phyloP scores from a whole-genome alignment of 208 protist species.

The Angomonas deanei region DNA sequence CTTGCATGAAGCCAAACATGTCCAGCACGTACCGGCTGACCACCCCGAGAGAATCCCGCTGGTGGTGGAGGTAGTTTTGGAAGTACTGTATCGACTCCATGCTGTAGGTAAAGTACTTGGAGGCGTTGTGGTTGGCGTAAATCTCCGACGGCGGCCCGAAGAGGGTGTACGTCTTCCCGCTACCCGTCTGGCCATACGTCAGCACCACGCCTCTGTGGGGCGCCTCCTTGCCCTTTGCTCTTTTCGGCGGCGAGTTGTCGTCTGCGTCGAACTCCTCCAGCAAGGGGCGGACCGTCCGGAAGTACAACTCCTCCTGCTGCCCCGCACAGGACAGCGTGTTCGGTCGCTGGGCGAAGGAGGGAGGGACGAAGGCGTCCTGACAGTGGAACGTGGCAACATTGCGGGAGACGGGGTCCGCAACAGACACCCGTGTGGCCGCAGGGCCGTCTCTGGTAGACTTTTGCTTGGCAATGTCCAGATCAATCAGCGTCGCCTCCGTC shows the following conservation, averaged over 20 bases:
- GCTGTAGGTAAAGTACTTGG: background rate
- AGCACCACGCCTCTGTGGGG: constrained; percentile 31
- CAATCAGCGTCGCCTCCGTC: too few relatives aligned
- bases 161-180: constrained; percentile 82
- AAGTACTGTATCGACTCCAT: background rate
- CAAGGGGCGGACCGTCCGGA: constrained; percentile 4
- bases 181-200: constrained; percentile 81
- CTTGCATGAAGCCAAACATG: constrained; percentile 18
- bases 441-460: too few relatives aligned
- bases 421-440: constrained; percentile 3
- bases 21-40: constrained; percentile 52
- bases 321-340: background rate
- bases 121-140: background rate
- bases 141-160: constrained; percentile 27
- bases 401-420: constrained; percentile 28
- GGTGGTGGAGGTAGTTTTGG: background rate
- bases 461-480: background rate
- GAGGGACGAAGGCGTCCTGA: constrained; percentile 25
- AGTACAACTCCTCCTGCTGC: constrained; percentile 28
- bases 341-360: background rate
- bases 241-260: background rate
- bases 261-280: background rate
- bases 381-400: constrained; percentile 35
- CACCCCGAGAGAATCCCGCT: constrained; percentile 25
- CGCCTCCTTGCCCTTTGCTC: background rate